Evolutionary conservation across 2,329 filamentous ascomycete species (phyloP), one percentile per base, ranked within the genome.

Genomic region (Fusarium denticulatum): DNA sequence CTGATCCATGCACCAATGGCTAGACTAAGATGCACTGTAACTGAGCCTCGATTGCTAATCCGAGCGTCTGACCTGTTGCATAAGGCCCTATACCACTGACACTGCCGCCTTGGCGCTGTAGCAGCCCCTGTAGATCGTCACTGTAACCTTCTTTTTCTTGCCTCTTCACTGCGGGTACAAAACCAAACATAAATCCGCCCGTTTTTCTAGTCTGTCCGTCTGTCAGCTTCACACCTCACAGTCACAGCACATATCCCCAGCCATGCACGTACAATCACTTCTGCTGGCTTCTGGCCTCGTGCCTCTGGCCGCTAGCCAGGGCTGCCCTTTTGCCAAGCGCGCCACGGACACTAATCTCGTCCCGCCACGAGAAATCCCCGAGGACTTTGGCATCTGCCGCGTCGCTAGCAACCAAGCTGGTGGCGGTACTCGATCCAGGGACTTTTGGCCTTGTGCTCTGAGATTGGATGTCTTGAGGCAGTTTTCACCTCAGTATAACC

Each of bases 371-470:
- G 74, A 74, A 36, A 74, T 76, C 18, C 26, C 67, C 6, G 62
- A 77, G 43, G 57, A 70, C 50, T 77, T 77, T 55, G 76, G 74
- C 15, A 59, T 61, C 43, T 77, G 76, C 47, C 49, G 46, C 60
- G 45, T 59, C 15, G 42, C 62, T 14, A 73, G 76, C 78, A 86
- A 86, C 68, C 81, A 83, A 46, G 86, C 82, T 64, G 92, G 91
- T 74, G 89, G 88, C 76, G 93, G 93, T 77, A 93, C 91, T 76
- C 84, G 85, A 69, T 94, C 91, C 85, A 79, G 77, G 61, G 91
- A 95, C 85, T 94, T 92, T 90, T 95, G 93, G 93, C 93, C 93
- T 60, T 87, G 90, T 65, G 84, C 88, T 76, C 83, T 95, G 72
- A 88, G 86, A 79, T 86, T 94, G 74, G 90, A 92, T 84, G 91